Evolutionary conservation across 257 asterid species (phyloP).

Genomic region (Solanum tarapatanum): DNA sequence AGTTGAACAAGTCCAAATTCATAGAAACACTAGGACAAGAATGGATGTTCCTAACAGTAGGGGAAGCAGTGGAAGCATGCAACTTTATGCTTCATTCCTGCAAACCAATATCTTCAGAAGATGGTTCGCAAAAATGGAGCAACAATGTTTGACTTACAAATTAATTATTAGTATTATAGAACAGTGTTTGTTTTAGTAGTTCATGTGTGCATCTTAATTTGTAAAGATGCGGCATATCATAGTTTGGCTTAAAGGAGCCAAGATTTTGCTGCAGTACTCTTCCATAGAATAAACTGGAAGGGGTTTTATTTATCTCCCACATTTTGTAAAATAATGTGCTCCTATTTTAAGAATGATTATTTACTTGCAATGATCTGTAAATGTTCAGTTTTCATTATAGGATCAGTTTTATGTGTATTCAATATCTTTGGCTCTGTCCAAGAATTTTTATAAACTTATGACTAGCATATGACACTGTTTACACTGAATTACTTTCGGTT

Average conservation of each 20-base stretch:
- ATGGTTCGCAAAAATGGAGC: slow-evolving; percentile 28
- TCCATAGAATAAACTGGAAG: neutral
- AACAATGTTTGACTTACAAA: slow-evolving; percentile 24
- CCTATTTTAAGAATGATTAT: neutral
- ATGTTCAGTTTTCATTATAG: neutral
- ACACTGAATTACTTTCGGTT: neutral
- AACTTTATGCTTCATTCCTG: slow-evolving; percentile 65
- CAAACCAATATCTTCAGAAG: slow-evolving; percentile 23
- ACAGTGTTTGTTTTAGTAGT: neutral
- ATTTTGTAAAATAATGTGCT: neutral
- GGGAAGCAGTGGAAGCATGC: slow-evolving; percentile 86
- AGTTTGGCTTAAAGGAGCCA: neutral
- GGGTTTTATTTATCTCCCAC: neutral
- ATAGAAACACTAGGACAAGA: slow-evolving; percentile 65
- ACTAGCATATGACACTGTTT: neutral
- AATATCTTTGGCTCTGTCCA: neutral
- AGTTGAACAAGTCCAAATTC: slow-evolving; percentile 61
- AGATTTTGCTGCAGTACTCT: neutral
- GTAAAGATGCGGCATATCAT: neutral
- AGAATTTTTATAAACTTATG: neutral
- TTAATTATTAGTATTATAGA: neutral
- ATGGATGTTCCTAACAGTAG: slow-evolving; percentile 83
- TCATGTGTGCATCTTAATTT: neutral
- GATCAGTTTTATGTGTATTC: neutral
- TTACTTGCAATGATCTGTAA: neutral